Conservation (phyloP, 106 monocot species). For the Dendrobium chrysotoxum region DNA sequence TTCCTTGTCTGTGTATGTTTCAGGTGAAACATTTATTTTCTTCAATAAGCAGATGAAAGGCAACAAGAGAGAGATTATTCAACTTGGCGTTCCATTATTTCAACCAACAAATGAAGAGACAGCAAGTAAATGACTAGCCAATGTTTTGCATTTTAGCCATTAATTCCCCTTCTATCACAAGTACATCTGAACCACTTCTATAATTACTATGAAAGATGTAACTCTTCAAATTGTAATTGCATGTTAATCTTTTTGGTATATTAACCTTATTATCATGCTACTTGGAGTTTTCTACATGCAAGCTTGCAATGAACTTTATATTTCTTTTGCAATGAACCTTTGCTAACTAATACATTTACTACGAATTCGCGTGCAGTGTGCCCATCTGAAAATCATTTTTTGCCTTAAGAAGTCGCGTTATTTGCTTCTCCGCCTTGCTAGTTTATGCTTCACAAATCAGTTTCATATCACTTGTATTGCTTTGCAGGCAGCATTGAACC, state of each 20-base stretch:
- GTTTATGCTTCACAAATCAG: neutral
- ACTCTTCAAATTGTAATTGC: neutral
- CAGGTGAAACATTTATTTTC: slow-evolving; percentile 90
- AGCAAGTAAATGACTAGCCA: slow-evolving; percentile 35
- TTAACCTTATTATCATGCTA: no score
- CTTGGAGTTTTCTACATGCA: no score
- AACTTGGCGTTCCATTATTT: slow-evolving; percentile 90
- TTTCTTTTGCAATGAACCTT: no score
- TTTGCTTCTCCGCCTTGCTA: no score
- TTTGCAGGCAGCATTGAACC: slow-evolving; percentile 62
- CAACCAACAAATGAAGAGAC: slow-evolving; percentile 67
- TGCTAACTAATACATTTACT: no score
- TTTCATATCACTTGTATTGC: neutral
- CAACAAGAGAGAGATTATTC: slow-evolving; percentile 93
- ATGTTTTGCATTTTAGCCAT: neutral
- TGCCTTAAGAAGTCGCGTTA: no score
- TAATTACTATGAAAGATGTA: neutral
- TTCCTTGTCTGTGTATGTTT: slow-evolving; percentile 1
- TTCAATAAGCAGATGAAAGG: slow-evolving; percentile 97
- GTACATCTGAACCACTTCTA: neutral
- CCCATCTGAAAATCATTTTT: no score
- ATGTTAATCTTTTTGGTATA: no score
- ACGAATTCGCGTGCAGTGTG: no score
- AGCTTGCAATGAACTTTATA: no score
- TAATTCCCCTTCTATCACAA: neutral